A percentile compares a stretch with the other conserved stretches of the same genome.
These are phyloP conservation scores for Coemansia sp. DNA, from an alignment of 192 early-diverging fungal genomes.

Conservation along the genomic window DNA sequence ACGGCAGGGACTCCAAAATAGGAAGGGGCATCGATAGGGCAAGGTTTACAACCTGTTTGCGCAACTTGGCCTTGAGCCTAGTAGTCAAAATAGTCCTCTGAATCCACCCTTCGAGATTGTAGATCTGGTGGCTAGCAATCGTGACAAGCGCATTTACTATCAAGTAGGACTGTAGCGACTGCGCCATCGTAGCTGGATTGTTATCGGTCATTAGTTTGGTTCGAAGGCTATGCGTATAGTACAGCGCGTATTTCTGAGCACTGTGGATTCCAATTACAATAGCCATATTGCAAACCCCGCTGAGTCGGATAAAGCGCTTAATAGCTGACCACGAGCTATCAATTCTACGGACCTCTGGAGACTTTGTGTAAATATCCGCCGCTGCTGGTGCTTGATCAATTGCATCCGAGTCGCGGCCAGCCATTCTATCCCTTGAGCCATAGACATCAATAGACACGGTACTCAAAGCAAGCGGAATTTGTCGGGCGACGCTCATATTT, in stretches of 20 bases:
- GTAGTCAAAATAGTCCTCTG: conserved; percentile 12
- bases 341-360: neutral
- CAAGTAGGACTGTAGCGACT: conserved; percentile 27
- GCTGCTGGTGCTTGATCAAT: neutral
- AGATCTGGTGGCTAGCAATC: conserved; percentile 10
- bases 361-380: neutral
- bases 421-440: neutral
- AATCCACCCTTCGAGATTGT: neutral
- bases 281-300: conserved; percentile 16
- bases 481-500: neutral
- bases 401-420: neutral
- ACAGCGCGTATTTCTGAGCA: conserved; percentile 5
- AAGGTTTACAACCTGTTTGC: neutral
- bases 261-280: conserved; percentile 1
- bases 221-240: conserved; percentile 18
- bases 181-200: conserved; percentile 20
- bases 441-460: no score
- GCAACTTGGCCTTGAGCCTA: neutral
- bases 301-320: conserved; percentile 3
- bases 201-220: conserved; percentile 25
- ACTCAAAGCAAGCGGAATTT: conserved; percentile 5
- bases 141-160: conserved; percentile 14
- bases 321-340: neutral
- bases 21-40: conserved; percentile 14
- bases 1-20: conserved; percentile 7